Conservation (phyloP, 768 basidiomycete species). For the Amanita rubescens region DNA sequence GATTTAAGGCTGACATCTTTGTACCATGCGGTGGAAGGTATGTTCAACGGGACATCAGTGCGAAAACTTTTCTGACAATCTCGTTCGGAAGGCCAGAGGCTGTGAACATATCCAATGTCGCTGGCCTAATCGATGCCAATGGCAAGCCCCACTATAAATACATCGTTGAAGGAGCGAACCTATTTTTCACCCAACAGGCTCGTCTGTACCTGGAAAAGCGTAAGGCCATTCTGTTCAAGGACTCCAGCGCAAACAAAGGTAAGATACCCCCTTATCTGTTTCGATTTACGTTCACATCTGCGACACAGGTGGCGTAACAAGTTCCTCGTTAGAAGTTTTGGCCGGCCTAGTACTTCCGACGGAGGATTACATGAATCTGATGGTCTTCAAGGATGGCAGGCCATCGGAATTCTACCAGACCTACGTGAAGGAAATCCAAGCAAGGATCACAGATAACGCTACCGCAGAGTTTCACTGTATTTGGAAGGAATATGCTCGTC, state of each 20-base stretch:
- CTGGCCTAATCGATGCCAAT: constrained; percentile 80
- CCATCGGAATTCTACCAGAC: constrained; percentile 82
- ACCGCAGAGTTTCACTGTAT: constrained; percentile 86
- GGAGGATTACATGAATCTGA: constrained; percentile 79
- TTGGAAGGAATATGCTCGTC: constrained; percentile 83
- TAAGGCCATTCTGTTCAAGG: constrained; percentile 90
- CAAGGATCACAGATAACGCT: constrained; percentile 85
- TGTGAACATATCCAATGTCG: constrained; percentile 94
- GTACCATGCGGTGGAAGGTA: constrained; percentile 94
- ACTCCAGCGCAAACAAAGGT: constrained; percentile 94
- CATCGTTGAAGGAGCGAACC: constrained; percentile 92
- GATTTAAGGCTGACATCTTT: constrained; percentile 95
- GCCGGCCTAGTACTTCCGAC: constrained; percentile 90
- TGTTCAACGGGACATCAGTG: constrained; percentile 15
- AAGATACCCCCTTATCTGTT: background rate
- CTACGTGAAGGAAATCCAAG: constrained; percentile 92
- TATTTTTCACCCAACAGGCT: constrained; percentile 96
- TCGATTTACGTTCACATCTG: background rate
- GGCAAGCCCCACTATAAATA: constrained; percentile 98
- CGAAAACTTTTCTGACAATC: background rate
- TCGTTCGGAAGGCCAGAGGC: constrained; percentile 63
- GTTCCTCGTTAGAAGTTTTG: constrained; percentile 92
- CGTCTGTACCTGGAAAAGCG: constrained; percentile 91
- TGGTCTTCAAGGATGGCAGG: constrained; percentile 90
- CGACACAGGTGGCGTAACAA: constrained; percentile 83